Base-by-base conservation (phyloP, 2,329 filamentous ascomycete genomes). In the Alternaria arbusti region DNA sequence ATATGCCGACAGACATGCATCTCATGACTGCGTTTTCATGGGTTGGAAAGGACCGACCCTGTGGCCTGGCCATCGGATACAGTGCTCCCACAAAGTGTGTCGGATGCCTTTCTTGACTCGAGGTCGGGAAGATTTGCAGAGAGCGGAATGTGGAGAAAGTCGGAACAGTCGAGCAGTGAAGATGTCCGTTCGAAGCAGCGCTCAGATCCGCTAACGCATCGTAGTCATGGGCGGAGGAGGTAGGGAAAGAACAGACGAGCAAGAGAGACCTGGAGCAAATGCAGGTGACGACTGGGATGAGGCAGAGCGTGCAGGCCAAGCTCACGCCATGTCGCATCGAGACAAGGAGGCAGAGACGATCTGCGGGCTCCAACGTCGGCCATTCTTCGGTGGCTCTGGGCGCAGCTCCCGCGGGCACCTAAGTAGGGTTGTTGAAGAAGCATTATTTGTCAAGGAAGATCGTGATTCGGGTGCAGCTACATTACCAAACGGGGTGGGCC, bases 321-420 rank as follows among this genome's bases (percentile, higher is more conserved):
- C 70, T 62, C 54, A 46, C 63, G 63, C 70, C 57, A 72, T 64
- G 51, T 68, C 65, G 47, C 59, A 71, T 69, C 26, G 43, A 65
- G 69, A 30, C 63, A 67, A 67, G 65, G 50, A 59, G 62, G 57
- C 47, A 55, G 49, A 58, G 63, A 61, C 59, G 70, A 71, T 70
- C 61, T 63, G 64, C 66, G 58, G 67, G 61, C 50, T 60, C 63
- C 63, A 70, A 60, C 65, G 62, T 71, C 74, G 74, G 75, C 60
- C 59, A 69, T 74, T 75, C 74, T 75, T 74, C 74, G 74, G 74
- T 56, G 44, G 64, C 70, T 72, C 68, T 68, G 61, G 66, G 46
- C 22, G 59, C 54, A 50, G 61, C 28, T 55, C 46, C 61, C 57
- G 61, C 50, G 32, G 44, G 43, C 57, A 57, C 15, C 57, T 36